Base-by-base conservation (phyloP, 805 yeast species). In the Saccharomycopsis fermentans region DNA sequence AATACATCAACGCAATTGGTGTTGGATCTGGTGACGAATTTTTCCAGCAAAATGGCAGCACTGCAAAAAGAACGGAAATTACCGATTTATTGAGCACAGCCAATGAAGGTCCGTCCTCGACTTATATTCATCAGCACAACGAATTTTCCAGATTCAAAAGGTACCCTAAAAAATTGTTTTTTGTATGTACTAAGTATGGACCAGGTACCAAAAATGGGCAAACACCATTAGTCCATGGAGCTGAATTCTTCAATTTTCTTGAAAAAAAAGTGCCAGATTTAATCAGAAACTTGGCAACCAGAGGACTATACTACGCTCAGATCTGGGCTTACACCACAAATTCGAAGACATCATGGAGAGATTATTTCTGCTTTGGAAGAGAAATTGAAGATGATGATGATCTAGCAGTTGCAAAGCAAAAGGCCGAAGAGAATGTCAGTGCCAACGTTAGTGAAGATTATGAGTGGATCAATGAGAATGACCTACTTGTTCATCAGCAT, bases 181-280 rank as follows among this genome's bases (percentile, higher is more conserved):
- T 70, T 51, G 63, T 65, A 2, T 68, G 71, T 47, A 32, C 56
- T 16, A 63, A 62, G 29, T 62, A 59, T 47, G 60, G 52, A 9
- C 58, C 59, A 16, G 21, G 12, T 5, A 69, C 66, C 2, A 59
- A 58, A 40, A 73, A 72, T 14, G 74, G 74, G 24, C 71, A 65
- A 39, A 71, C 74, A 19, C 74, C 74, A 17, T 60, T 71, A 9
- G 70, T 63, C 11, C 73, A 71, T 58, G 72, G 71, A 6, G 70
- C 68, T 6, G 74, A 71, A 52, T 56, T 69, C 4, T 71, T 67
- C 57, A 62, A 68, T 1, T 52, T 36, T 4, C 40, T 70, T 16
- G 37, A 60, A 6, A 52, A 62, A 21, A 55, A 59, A 27, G 57
- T 55, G 6, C 73, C 73, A 0, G 65, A 65, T 12, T 60, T 66